Percentiles rank a stretch among this genome's conserved stretches.
phyloP scores from a whole-genome alignment of 495 filamentous ascomycete species.

The Articulospora tetracladia region DNA sequence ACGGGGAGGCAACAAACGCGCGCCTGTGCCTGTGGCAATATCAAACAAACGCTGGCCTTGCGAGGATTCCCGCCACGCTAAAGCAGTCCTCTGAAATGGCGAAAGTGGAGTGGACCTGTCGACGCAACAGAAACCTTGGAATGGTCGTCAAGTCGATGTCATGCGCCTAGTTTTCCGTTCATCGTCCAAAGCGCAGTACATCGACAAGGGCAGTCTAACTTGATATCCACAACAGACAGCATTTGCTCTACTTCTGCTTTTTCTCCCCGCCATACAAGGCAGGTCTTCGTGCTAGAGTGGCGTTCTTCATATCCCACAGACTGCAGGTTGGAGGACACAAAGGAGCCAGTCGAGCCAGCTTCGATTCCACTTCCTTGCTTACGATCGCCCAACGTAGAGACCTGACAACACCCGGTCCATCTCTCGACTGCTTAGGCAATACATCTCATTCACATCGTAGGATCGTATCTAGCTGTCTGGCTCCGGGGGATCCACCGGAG shows the following conservation, averaged over 20 bases:
- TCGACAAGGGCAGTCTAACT: neutral
- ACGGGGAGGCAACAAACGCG: neutral
- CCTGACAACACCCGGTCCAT: too few species aligned
- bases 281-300: neutral
- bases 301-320: neutral
- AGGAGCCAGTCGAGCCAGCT: neutral
- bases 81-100: neutral
- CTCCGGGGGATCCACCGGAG: too few species aligned
- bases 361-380: neutral
- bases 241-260: neutral
- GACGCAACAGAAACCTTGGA: too few species aligned
- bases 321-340: neutral
- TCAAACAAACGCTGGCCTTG: neutral
- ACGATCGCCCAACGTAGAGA: neutral
- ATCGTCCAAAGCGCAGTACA: constrained; percentile 10
- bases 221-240: neutral
- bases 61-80: neutral
- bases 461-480: too few species aligned
- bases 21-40: neutral
- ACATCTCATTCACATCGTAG: too few species aligned
- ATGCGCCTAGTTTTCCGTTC: neutral
- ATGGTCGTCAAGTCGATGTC: neutral
- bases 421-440: too few species aligned
- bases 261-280: neutral
- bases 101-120: too few species aligned